Evolutionary conservation across 2,329 filamentous ascomycete species (phyloP), one percentile per base, ranked within the genome.

Genomic region (Colletotrichum filicis): DNA sequence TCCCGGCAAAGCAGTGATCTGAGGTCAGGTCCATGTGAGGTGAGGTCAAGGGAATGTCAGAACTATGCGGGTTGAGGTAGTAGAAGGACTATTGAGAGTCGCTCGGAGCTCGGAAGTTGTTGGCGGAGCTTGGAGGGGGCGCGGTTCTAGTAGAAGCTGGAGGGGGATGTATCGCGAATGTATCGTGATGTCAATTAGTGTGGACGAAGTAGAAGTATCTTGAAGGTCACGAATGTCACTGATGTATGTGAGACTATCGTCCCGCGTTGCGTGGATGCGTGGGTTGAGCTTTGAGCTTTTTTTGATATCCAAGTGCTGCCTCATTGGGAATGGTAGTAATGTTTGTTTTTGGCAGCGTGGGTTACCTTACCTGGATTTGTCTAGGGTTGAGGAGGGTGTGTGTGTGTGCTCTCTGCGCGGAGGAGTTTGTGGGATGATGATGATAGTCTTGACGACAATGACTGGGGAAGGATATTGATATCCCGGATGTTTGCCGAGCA

Each of bases 191-290:
- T 55, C 16, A 16, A 12, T 4, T 4, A 35, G 14, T 19, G 37
- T 46, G 22, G 66, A 56, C 8, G 8, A 37, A 26, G 67, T 66
- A 65, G 56, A 66, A 52, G 66, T 66, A 63, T 58, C 28, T 28
- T 26, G 28, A n/a, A 49, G 16, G 52, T 66, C 60, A 26, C 11
- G 19, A n/a, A 49, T 12, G 52, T 66, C 60, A 26, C 11, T 37
- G 19, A 9, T 49, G 46, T 56, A 22, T 22, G 37, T 57, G 65
- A 63, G 57, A 56, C 24, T 57, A 24, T 24, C 16, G 14, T 7
- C 3, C 24, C 30, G 26, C 22, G 11, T 66, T 6, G 28, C 28
- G 28, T 30, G 28, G 32, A 4, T n/a, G 35, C 26, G 12, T 42
- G 35, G 49, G 61, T 5, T 24, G 5, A 16, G 32, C 32, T 35